These are phyloP conservation scores for Achaetomium macrosporum DNA, from an alignment of 2,329 filamentous ascomycete species.

Conservation along the genomic window DNA sequence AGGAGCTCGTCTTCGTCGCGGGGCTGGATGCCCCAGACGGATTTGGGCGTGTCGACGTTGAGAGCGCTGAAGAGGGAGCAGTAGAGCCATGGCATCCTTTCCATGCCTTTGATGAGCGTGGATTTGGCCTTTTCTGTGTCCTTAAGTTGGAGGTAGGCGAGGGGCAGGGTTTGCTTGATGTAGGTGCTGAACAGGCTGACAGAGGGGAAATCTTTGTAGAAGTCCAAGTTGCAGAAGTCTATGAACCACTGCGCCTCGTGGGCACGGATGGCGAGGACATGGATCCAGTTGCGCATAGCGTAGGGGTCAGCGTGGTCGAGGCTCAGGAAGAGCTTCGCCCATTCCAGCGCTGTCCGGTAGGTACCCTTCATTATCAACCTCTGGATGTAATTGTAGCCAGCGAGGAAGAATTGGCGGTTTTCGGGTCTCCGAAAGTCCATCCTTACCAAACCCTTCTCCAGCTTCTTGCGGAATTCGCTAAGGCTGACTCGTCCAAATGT, in stretches of 20 bases:
- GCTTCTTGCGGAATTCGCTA: constrained; percentile 69
- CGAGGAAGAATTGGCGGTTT: constrained; percentile 89
- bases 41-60: constrained; percentile 68
- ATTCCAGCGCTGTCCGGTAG: constrained; percentile 87
- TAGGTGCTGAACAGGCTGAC: constrained; percentile 38
- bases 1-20: constrained; percentile 60
- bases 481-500: constrained; percentile 85
- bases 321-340: constrained; percentile 77
- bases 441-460: constrained; percentile 72
- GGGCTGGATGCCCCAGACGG: constrained; percentile 75
- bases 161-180: constrained; percentile 66
- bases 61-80: constrained; percentile 73
- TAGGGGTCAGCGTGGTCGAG: constrained; percentile 78
- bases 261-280: constrained; percentile 77
- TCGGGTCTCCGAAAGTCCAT: constrained; percentile 76
- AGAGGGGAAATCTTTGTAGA: constrained; percentile 33
- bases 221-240: constrained; percentile 52
- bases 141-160: constrained; percentile 69
- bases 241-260: constrained; percentile 71
- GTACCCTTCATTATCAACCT: constrained; percentile 88
- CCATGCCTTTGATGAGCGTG: constrained; percentile 62
- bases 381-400: constrained; percentile 80
- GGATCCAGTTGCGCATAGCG: constrained; percentile 71
- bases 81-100: constrained; percentile 77
- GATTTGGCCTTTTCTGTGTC: constrained; percentile 60